Percentiles rank a stretch among this genome's conserved stretches.
These are phyloP conservation scores for Physcomitrium patens DNA, from an alignment of 225 moss, liverwort and hornwort species.

Conservation along the genomic window DNA sequence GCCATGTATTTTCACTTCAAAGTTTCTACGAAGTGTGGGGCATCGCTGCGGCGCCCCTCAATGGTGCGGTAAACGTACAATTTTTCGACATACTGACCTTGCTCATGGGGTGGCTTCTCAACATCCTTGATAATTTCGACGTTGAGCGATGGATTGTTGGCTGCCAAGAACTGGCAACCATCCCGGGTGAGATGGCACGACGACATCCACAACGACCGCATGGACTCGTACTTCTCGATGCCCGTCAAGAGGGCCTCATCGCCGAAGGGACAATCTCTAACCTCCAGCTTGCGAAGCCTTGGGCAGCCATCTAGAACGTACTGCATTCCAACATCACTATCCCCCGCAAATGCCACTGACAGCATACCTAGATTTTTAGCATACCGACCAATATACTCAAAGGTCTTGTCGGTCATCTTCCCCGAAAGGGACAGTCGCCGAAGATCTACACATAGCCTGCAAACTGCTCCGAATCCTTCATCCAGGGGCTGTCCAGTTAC, in stretches of 20 bases:
- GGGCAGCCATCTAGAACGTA: conserved; percentile 51
- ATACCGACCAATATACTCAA: conserved; percentile 47
- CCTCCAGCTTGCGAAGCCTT: conserved; percentile 50
- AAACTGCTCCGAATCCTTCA: conserved; percentile 74
- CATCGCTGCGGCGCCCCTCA: conserved; percentile 53
- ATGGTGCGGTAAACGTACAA: conserved; percentile 67
- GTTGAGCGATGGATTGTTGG: conserved; percentile 46
- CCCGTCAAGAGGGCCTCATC: conserved; percentile 59
- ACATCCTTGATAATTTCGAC: conserved; percentile 53
- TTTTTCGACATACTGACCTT: conserved; percentile 43
- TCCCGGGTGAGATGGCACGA: conserved; percentile 42
- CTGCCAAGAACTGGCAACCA: conserved; percentile 57
- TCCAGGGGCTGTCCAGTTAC: conserved; percentile 67
- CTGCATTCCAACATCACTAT: conserved; percentile 57
- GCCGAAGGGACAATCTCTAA: conserved; percentile 54
- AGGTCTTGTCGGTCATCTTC: conserved; percentile 68
- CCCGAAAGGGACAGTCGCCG: conserved; percentile 82
- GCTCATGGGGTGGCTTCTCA: conserved; percentile 15
- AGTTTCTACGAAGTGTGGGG: conserved; percentile 56
- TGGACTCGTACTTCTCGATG: conserved; percentile 53
- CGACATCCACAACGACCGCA: conserved; percentile 64
- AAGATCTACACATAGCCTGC: conserved; percentile 68
- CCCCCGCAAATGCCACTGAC: conserved; percentile 55
- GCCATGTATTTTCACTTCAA: conserved; percentile 31
- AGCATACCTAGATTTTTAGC: conserved; percentile 50